These are phyloP conservation scores for Coccomyxa sp. DNA, from an alignment of 139 green algal species.

Conservation along the genomic window DNA sequence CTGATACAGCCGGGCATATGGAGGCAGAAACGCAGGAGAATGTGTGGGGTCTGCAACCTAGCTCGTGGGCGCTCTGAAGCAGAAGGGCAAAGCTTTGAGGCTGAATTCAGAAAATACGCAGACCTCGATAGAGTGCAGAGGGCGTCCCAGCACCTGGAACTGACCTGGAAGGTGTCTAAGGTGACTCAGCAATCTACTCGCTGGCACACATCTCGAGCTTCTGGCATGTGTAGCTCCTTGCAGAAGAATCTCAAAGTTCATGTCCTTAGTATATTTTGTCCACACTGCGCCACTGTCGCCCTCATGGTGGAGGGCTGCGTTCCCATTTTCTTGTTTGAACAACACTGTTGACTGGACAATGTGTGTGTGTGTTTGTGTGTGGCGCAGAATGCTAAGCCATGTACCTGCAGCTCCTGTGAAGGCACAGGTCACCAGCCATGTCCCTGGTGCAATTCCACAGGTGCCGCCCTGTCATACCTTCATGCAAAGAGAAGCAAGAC, in stretches of 20 bases:
- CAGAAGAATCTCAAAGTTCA: too few relatives aligned
- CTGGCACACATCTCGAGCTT: too few relatives aligned
- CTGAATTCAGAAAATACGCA: background rate
- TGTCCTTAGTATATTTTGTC: too few relatives aligned
- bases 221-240: too few relatives aligned
- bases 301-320: background rate
- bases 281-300: background rate
- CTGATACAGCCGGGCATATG: too few relatives aligned
- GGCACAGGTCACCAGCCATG: constrained; percentile 8
- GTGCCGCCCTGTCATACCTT: background rate
- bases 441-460: constrained; percentile 14
- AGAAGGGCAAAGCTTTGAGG: background rate
- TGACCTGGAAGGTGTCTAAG: background rate
- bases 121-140: background rate
- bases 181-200: background rate
- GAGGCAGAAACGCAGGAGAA: too few relatives aligned
- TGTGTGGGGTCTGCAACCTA: too few relatives aligned
- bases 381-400: constrained; percentile 8
- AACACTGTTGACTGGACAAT: background rate
- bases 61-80: background rate
- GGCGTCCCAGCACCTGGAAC: background rate
- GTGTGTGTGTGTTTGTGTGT: background rate
- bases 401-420: constrained; percentile 16
- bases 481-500: too few relatives aligned
- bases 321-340: background rate